Evolutionary conservation across 2,329 filamentous ascomycete species (phyloP), one percentile per base, ranked within the genome.

Genomic region (Fusarium brachygibbosum): DNA sequence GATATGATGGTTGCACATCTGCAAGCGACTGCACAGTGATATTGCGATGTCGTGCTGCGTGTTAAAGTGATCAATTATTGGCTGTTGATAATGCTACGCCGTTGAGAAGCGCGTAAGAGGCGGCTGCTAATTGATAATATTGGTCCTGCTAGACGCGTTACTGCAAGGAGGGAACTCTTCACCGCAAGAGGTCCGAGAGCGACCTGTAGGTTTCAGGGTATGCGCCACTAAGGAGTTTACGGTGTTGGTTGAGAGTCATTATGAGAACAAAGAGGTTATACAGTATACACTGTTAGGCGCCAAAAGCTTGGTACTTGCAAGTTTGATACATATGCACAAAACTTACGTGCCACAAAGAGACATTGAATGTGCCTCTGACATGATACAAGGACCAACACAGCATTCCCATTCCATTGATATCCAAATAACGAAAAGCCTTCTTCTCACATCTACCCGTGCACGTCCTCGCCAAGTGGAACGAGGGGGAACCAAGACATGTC

Each of bases 111-210:
- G 71, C 67, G 71, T 51, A 57, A 64, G 66, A 34, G 62, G 69
- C 71, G 71, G 63, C 44, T 73, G 58, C 49, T 21, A 31, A 28
- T 16, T 21, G 34, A 28, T 40, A 12, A 64, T 50, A 50, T 50
- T 64, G 61, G 59, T 31, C 9, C 17, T 37, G 25, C 35, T 74
- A 74, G 59, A 63, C 71, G 71, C 71, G 67, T 63, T 56, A 48
- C n/a, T 44, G 54, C 50, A 65, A 46, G 40, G 45, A 32, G 35
- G 45, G 60, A 28, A 63, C 25, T 38, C 46, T 40, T 49, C 29
- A 29, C 37, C 25, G 32, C 35, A 44, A 42, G 19, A 55, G 52
- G 61, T 46, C 61, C 53, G 61, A 54, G 54, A 38, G 51, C 40
- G 64, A 44, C 44, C 44, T 51, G 31, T 38, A 25, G 32, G 61